Evolutionary conservation across 805 yeast genomes (phyloP).

Genomic region (Torulaspora gathmanii): DNA sequence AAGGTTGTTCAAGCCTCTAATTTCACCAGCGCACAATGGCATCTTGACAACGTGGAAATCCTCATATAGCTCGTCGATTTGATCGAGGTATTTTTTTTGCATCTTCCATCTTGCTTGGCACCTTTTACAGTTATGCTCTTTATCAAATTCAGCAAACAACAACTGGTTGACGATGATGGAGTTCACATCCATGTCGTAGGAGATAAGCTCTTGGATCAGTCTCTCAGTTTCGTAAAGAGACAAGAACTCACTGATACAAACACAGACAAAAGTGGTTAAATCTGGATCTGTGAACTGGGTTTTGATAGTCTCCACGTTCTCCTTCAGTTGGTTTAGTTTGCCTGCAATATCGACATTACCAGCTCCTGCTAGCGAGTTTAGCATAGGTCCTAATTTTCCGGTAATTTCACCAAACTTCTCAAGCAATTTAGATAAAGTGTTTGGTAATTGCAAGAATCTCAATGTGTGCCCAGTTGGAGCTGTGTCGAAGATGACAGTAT

Average conservation of each 20-base stretch:
- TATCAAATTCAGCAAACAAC: conserved; percentile 69
- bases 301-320: conserved; percentile 79
- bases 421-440: conserved; percentile 81
- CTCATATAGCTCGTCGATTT: conserved; percentile 92
- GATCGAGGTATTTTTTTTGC: conserved; percentile 93
- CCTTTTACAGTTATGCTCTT: conserved; percentile 73
- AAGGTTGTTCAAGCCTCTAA: conserved; percentile 85
- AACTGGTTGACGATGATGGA: conserved; percentile 94
- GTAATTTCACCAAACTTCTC: conserved; percentile 83
- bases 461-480: conserved; percentile 99
- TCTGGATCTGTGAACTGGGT: conserved; percentile 95
- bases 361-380: conserved; percentile 71
- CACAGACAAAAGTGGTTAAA: conserved; percentile 91
- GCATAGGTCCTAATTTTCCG: conserved; percentile 84
- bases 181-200: conserved; percentile 94
- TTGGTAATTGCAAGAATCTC: conserved; percentile 90
- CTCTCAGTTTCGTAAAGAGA: conserved; percentile 97
- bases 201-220: conserved; percentile 91
- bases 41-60: conserved; percentile 94
- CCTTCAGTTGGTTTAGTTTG: conserved; percentile 66
- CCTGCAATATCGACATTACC: conserved; percentile 54
- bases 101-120: conserved; percentile 90
- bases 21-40: conserved; percentile 93
- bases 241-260: conserved; percentile 94
- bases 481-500: conserved; percentile 95